phyloP scores from a whole-genome alignment of 805 yeast genomes.

The Saturnispora saitoi region DNA sequence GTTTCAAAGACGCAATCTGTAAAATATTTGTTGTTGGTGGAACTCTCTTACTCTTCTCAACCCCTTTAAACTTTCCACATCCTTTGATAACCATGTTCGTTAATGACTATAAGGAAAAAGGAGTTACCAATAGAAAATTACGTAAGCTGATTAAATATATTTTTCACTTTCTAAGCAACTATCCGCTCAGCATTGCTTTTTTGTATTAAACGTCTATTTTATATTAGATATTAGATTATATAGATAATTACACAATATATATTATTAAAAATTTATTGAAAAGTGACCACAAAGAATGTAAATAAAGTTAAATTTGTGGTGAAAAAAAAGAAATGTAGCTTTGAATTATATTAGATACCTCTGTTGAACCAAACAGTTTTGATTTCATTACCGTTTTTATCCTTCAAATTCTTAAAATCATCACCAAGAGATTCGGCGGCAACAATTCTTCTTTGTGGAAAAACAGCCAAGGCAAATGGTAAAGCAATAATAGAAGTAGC shows the following conservation, averaged over 20 bases:
- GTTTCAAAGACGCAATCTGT: constrained; percentile 38
- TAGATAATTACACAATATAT: not conserved
- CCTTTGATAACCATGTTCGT: constrained; percentile 22
- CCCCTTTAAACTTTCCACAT: constrained; percentile 12
- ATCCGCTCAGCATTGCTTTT: not conserved
- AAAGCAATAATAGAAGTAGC: constrained; percentile 78
- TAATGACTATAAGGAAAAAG: not conserved
- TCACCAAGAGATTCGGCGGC: constrained; percentile 54
- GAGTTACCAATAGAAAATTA: not conserved
- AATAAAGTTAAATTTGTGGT: not conserved
- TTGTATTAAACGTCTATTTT: not conserved
- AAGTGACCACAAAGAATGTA: not conserved
- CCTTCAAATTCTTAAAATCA: constrained; percentile 51
- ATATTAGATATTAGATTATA: not conserved
- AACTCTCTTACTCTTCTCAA: constrained; percentile 13
- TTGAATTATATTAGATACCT: constrained; percentile 53
- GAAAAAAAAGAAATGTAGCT: not conserved
- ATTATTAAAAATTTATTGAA: not conserved
- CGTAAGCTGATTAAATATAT: not conserved
- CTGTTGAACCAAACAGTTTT: constrained; percentile 76
- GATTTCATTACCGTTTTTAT: constrained; percentile 50
- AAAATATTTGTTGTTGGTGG: constrained; percentile 29
- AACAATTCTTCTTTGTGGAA: constrained; percentile 79
- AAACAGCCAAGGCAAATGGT: constrained; percentile 92
- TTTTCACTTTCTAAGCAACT: not conserved